Percentiles rank a stretch among this genome's conserved stretches.
Conservation (phyloP, 2,329 filamentous ascomycete species). For the Fusarium tuaranense region DNA sequence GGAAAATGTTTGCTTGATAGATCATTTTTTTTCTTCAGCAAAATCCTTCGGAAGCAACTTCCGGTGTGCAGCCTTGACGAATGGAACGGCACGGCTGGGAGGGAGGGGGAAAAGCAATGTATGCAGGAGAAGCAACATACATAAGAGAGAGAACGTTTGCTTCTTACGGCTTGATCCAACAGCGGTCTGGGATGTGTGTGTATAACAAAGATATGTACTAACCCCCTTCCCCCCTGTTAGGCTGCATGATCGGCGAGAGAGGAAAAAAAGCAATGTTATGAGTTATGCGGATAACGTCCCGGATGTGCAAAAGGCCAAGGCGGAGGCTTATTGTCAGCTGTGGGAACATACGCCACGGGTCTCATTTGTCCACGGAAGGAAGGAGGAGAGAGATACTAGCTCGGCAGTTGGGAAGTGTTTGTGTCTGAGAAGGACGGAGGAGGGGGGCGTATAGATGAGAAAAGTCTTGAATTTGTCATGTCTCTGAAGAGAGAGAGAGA, state of each 20-base stretch:
- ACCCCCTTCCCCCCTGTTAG: not conserved
- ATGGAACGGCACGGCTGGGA: not conserved
- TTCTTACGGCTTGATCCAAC: not conserved
- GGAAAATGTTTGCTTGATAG: constrained; percentile 17
- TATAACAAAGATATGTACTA: not conserved
- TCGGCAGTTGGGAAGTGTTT: not conserved
- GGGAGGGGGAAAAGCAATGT: not conserved
- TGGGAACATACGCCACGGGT: not conserved
- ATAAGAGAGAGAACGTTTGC: not conserved
- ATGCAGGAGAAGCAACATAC: not conserved
- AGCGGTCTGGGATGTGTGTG: not conserved
- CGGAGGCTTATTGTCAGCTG: not conserved
- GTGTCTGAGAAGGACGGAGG: not conserved
- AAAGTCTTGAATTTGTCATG: not conserved
- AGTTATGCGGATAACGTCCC: not conserved
- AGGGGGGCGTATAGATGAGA: not conserved
- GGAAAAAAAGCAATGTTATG: not conserved
- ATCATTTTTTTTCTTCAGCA: constrained; percentile 15
- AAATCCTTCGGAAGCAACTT: not conserved
- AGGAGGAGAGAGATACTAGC: not conserved
- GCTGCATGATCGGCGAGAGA: not conserved
- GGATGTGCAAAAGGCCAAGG: not conserved
- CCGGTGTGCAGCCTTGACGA: not conserved
- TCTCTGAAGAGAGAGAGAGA: not conserved
- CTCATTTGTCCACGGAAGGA: not conserved